Evolutionary conservation across 768 basidiomycete genomes (phyloP), one percentile per base, ranked within the genome.

Genomic region (Termitomyces sp.): DNA sequence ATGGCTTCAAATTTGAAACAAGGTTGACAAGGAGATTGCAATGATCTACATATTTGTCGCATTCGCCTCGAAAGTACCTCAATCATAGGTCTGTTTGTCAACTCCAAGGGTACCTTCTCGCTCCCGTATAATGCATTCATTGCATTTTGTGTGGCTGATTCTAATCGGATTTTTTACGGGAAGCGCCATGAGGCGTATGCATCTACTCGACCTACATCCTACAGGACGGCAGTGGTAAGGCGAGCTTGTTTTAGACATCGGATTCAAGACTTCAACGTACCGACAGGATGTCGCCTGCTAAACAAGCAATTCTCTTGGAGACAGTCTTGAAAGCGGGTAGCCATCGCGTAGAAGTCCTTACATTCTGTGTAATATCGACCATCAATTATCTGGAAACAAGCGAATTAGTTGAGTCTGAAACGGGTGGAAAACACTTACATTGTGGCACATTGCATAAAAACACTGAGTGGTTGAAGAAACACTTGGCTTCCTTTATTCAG

Each of bases 111-210:
- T 62, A 34, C 63, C 63, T 46, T 63, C 54, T 61, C 70, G 66
- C 50, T 68, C 68, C 54, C 67, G 69, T 40, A 64, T 61, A 35
- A 62, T 66, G 59, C 79, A 79, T 47, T 75, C 71, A 10, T 70
- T 68, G 52, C 79, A 80, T 53, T 64, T 64, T 6, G 77, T 75
- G 32, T 81, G 79, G 66, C 83, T 85, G 59, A 88, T 77, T 58
- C 87, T 75, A 58, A 88, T 88, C 24, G 87, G 85, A 64, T 89
- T 89, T 62, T 74, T 80, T 45, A 82, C 79, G 28, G 87, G 87
- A 45, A 77, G 69, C 26, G 77, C 73, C 88, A 90, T 90, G 66
- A 86, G 65, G 45, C 85, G 79, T 50, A 74, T 71, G 64, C 88
- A 89, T 40, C 65, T 68, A 21, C 74, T 64, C 28, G 81, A 81